Conservation (phyloP, 495 filamentous ascomycete species). For the Podospora fimiseda region DNA sequence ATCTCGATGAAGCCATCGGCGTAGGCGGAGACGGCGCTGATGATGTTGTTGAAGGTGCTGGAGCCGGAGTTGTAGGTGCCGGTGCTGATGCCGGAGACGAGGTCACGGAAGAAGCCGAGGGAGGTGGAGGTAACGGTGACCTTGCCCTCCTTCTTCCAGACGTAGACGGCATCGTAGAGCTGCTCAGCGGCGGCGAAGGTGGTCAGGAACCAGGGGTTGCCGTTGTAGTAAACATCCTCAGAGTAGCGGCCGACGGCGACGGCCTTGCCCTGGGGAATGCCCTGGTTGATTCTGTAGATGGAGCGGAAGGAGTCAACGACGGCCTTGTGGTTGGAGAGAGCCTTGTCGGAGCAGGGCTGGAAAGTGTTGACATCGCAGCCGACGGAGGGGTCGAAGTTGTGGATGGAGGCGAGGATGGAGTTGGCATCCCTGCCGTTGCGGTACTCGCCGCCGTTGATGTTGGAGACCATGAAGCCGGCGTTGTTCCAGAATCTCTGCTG, state of each 20-base stretch:
- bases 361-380: conserved; percentile 53
- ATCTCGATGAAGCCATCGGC: conserved; percentile 58
- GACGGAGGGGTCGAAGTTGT: conserved; percentile 55
- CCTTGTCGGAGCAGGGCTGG: conserved; percentile 58
- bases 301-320: conserved; percentile 58
- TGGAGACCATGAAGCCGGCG: conserved; percentile 52
- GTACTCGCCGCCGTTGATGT: conserved; percentile 41
- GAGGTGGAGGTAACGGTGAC: conserved; percentile 48
- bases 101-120: conserved; percentile 52
- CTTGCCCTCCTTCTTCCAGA: conserved; percentile 49
- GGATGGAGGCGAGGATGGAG: conserved; percentile 55
- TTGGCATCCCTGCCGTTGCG: conserved; percentile 58
- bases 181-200: conserved; percentile 61
- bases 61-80: conserved; percentile 47
- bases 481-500: conserved; percentile 57
- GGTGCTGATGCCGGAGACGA: conserved; percentile 40
- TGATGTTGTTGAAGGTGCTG: conserved; percentile 44
- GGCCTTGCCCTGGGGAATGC: conserved; percentile 41
- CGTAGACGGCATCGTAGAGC: conserved; percentile 58
- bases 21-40: conserved; percentile 51
- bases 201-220: conserved; percentile 61
- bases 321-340: conserved; percentile 59
- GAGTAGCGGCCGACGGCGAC: conserved; percentile 63
- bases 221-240: conserved; percentile 61
- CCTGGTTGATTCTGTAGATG: conserved; percentile 53